These are phyloP conservation scores for Elsinoe arachidis DNA, from an alignment of 2,329 filamentous ascomycete species.

Conservation along the genomic window DNA sequence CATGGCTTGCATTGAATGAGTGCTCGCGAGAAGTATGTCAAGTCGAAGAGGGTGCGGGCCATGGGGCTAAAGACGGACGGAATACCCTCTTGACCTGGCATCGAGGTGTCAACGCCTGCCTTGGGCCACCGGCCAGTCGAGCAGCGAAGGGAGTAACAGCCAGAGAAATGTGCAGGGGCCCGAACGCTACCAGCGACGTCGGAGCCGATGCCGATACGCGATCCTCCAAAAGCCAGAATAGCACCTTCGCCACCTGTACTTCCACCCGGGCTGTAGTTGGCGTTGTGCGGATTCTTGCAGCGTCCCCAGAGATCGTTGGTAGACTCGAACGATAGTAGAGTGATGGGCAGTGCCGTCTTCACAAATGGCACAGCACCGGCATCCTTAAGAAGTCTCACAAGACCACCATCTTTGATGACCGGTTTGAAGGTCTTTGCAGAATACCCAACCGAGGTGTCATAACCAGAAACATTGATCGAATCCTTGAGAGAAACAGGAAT, in stretches of 20 bases:
- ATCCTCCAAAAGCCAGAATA: constrained; percentile 69
- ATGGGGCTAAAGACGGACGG: constrained; percentile 87
- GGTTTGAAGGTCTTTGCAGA: constrained; percentile 63
- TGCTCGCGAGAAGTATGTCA: constrained; percentile 73
- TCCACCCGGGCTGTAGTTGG: constrained; percentile 77
- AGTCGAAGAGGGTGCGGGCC: constrained; percentile 73
- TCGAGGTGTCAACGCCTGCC: constrained; percentile 71
- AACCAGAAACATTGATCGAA: constrained; percentile 67
- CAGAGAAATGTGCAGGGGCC: constrained; percentile 78
- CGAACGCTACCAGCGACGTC: constrained; percentile 87
- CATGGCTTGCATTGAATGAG: constrained; percentile 77
- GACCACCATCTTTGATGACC: constrained; percentile 56
- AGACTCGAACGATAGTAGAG: constrained; percentile 77
- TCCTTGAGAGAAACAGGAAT: constrained; percentile 81
- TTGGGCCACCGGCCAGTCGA: constrained; percentile 89
- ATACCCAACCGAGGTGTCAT: constrained; percentile 75
- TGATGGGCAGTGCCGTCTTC: constrained; percentile 85
- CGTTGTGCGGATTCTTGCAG: constrained; percentile 72
- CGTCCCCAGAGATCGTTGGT: constrained; percentile 74
- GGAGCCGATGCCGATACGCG: constrained; percentile 79
- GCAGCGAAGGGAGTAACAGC: constrained; percentile 78
- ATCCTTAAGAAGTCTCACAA: constrained; percentile 71
- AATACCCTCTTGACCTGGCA: constrained; percentile 87
- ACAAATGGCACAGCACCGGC: constrained; percentile 83
- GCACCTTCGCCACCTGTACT: constrained; percentile 81